A percentile compares a stretch with the other conserved stretches of the same genome.
phyloP scores from a whole-genome alignment of 2,329 filamentous ascomycete genomes.

The Calonectria crousiana region DNA sequence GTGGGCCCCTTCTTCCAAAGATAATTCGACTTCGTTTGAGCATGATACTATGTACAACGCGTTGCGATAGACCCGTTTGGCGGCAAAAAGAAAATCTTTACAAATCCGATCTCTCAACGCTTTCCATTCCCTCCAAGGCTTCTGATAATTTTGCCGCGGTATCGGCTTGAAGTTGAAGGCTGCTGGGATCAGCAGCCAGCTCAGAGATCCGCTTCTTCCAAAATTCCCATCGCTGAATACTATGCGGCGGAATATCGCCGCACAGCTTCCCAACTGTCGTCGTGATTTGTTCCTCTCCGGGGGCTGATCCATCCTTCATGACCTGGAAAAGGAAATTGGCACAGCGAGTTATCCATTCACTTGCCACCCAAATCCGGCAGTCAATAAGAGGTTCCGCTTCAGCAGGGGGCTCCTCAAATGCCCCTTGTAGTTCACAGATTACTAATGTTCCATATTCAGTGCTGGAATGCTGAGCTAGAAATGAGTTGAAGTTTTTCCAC shows the following conservation, averaged over 20 bases:
- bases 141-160: neutral
- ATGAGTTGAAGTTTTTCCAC: neutral
- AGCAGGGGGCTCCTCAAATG: neutral
- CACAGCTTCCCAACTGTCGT: neutral
- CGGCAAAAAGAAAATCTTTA: neutral
- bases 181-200: neutral
- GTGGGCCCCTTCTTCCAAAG: constrained; percentile 58
- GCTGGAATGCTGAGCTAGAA: neutral
- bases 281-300: neutral
- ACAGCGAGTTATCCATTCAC: neutral
- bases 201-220: neutral
- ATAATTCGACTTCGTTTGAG: constrained; percentile 37
- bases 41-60: neutral
- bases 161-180: neutral
- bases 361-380: neutral
- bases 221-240: neutral
- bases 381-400: neutral
- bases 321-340: neutral
- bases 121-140: neutral
- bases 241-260: neutral
- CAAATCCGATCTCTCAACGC: neutral
- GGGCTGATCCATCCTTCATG: neutral
- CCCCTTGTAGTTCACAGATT: neutral
- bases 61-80: constrained; percentile 30
- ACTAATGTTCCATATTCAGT: neutral